Base-by-base conservation (phyloP, 257 asterid genomes). In the Henckelia pumila region DNA sequence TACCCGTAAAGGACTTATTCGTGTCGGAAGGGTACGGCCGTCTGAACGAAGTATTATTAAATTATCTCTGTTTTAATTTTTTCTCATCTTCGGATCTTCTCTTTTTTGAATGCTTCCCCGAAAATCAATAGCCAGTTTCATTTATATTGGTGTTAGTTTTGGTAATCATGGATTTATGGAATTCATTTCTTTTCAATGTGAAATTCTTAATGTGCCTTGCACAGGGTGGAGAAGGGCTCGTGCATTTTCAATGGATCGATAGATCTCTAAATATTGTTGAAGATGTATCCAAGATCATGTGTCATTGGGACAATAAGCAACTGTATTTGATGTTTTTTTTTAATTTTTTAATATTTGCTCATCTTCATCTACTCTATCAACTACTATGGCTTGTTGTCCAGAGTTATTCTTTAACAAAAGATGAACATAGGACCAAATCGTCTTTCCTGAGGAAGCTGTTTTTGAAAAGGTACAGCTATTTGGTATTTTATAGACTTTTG, bases 171-270 rank as follows among this genome's bases (percentile, higher is more conserved):
- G 52, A 16, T 49, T 25, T 55, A 53, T 62, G 23, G 20, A 61
- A 21, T 62, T 35, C 28, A 20, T 19, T 3, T 56, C 52, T 68
- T 71, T 56, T 66, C 8, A 56, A 53, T 26, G 29, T 16, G 49
- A 72, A 49, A 50, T 57, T 8, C 35, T 70, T 57, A 57, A 50
- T 40, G 8, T 78, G 50, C 26, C 80, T 56, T 71, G 71, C 60
- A 13, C 78, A 91, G 97, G 96, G 95, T 57, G 95, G 84, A 75
- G 96, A 94, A 81, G 96, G 97, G 76, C 85, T 94, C 8, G 72
- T 85, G 35, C 99, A 94, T 75, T 77, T 91, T 65, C 97, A 88
- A 69, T 94, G 99, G 99, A 77, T 91, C 52, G 99, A 91, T 73
- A 86, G 96, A 72, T 72, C 88, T 62, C 60, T 63, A 72, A 84